phyloP scores from a whole-genome alignment of 2,329 filamentous ascomycete species.

The Fusarium sp. region DNA sequence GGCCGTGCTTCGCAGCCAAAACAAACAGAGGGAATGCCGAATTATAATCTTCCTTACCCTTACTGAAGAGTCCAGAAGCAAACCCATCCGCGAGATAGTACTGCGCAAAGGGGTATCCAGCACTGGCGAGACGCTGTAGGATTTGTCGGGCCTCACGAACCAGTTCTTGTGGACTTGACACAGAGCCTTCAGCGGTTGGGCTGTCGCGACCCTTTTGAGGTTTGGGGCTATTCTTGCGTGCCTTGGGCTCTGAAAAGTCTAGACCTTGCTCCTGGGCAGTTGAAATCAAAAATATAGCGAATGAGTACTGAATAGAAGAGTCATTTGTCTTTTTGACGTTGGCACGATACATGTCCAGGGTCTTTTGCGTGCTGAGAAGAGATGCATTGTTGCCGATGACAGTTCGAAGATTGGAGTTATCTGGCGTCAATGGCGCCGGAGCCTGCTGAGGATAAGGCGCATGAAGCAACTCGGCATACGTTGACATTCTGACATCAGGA shows the following conservation, averaged over 20 bases:
- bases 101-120: slow-evolving; percentile 94
- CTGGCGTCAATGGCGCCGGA: slow-evolving; percentile 72
- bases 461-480: slow-evolving; percentile 70
- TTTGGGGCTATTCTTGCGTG: slow-evolving; percentile 58
- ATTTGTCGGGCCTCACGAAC: slow-evolving; percentile 90
- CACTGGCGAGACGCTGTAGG: slow-evolving; percentile 84
- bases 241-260: slow-evolving; percentile 58
- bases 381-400: slow-evolving; percentile 90
- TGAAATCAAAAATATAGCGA: slow-evolving; percentile 92
- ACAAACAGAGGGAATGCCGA: slow-evolving; percentile 93
- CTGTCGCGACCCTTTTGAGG: slow-evolving; percentile 57
- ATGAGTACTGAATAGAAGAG: slow-evolving; percentile 90
- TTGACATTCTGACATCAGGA: slow-evolving; percentile 62
- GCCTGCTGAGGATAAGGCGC: slow-evolving; percentile 82
- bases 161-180: slow-evolving; percentile 71
- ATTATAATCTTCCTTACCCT: slow-evolving; percentile 91
- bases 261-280: slow-evolving; percentile 82
- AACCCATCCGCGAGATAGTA: slow-evolving; percentile 97
- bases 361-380: slow-evolving; percentile 89
- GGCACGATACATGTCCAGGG: slow-evolving; percentile 94
- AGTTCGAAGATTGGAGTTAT: slow-evolving; percentile 82
- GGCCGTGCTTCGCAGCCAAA: slow-evolving; percentile 93
- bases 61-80: slow-evolving; percentile 93
- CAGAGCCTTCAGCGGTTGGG: slow-evolving; percentile 56
- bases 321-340: slow-evolving; percentile 98